A percentile compares a stretch with the other conserved stretches of the same genome.
Evolutionary conservation across 495 filamentous ascomycete species (phyloP).

Genomic region (Penicillium coprophilum): DNA sequence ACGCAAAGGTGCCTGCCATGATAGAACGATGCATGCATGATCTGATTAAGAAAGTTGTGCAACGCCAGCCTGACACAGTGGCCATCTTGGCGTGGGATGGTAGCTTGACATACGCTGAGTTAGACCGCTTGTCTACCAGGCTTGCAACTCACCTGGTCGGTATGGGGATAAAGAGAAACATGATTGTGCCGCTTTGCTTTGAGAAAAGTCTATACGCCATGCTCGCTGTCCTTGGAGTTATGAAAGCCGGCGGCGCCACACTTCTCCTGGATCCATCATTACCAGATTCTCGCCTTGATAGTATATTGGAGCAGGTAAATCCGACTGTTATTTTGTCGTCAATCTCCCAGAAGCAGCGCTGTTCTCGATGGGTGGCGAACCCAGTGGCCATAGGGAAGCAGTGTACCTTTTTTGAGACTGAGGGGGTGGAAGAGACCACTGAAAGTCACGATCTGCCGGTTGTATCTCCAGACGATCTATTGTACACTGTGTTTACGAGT

Average conservation of each 20-base stretch:
- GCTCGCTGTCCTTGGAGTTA: constrained; percentile 40
- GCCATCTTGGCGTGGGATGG: constrained; percentile 2
- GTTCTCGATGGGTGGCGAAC: too few species aligned
- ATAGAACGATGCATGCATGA: constrained; percentile 26
- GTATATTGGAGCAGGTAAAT: background rate
- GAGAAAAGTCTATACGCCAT: constrained; percentile 45
- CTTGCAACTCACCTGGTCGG: constrained; percentile 19
- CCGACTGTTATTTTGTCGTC: background rate
- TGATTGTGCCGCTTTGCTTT: constrained; percentile 46
- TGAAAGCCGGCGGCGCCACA: constrained; percentile 40
- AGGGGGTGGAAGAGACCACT: too few species aligned
- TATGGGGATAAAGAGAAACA: constrained; percentile 35
- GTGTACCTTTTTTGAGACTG: too few species aligned
- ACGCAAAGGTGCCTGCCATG: background rate
- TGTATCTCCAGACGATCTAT: background rate
- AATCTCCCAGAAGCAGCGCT: background rate
- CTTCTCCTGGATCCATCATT: background rate
- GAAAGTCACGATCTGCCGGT: too few species aligned
- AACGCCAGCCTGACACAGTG: background rate
- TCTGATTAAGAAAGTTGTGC: constrained; percentile 23
- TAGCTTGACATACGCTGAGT: constrained; percentile 41
- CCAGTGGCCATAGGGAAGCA: too few species aligned
- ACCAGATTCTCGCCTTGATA: background rate
- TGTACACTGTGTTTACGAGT: background rate
- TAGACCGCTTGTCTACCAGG: constrained; percentile 34